A percentile compares a stretch with the other conserved stretches of the same genome.
Conservation (phyloP, 2,329 filamentous ascomycete genomes). For the Zalaria obscura region DNA sequence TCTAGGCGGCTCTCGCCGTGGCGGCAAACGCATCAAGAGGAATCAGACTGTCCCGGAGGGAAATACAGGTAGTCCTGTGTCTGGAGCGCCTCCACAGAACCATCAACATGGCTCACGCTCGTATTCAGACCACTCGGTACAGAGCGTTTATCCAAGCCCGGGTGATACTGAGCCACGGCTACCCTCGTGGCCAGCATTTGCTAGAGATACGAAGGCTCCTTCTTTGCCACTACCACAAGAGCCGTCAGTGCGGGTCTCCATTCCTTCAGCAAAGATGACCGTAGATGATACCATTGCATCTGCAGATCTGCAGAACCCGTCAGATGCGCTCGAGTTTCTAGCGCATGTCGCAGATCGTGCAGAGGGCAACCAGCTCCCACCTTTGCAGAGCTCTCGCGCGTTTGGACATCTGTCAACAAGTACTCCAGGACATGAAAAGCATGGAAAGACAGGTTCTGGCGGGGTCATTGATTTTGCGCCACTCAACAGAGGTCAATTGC, state of each 20-base stretch:
- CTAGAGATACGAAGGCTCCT: neutral
- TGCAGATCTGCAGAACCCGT: conserved; percentile 18
- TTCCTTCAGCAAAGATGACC: conserved; percentile 2
- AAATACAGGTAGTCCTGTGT: neutral
- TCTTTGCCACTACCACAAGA: neutral
- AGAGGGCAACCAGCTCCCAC: conserved; percentile 14
- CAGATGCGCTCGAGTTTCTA: conserved; percentile 19
- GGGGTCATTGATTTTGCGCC: conserved; percentile 11
- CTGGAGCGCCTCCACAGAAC: neutral
- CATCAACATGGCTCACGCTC: neutral
- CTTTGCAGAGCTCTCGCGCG: conserved; percentile 11
- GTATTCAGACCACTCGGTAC: too few species aligned
- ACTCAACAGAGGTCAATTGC: conserved; percentile 13
- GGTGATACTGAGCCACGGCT: neutral
- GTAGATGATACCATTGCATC: conserved; percentile 18
- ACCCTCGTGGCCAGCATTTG: neutral
- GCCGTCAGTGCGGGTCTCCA: neutral
- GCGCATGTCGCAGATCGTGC: conserved; percentile 18
- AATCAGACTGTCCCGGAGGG: conserved; percentile 7
- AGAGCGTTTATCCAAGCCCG: neutral
- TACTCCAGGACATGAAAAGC: neutral
- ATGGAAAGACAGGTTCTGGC: neutral
- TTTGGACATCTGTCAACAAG: neutral
- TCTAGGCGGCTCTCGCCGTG: conserved; percentile 16
- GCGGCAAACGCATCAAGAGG: conserved; percentile 16